These are phyloP conservation scores for Trichoderma atroviride DNA, from an alignment of 2,329 filamentous ascomycete genomes.

Conservation along the genomic window DNA sequence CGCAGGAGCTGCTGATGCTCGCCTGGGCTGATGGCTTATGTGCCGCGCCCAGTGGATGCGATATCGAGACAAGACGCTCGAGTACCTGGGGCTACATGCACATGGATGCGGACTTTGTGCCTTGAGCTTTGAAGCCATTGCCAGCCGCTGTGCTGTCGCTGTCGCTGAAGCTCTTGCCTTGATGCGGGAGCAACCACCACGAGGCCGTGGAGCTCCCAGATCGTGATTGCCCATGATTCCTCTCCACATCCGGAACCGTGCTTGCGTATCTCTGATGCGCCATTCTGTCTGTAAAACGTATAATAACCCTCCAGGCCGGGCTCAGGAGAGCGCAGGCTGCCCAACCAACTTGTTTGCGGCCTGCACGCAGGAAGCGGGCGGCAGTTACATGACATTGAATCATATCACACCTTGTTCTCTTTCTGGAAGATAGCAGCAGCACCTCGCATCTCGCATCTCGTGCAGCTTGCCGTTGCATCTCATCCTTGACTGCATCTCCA, in stretches of 20 bases:
- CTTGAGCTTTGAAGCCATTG: neutral
- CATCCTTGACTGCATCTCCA: neutral
- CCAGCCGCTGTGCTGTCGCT: neutral
- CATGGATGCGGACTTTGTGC: neutral
- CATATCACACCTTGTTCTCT: neutral
- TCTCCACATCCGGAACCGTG: neutral
- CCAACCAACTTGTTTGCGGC: conserved; percentile 8
- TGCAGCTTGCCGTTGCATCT: conserved; percentile 17
- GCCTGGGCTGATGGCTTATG: neutral
- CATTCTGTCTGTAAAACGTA: neutral
- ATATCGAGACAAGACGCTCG: neutral
- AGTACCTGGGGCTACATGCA: neutral
- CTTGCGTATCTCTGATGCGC: neutral
- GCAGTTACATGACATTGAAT: neutral
- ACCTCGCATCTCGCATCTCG: neutral
- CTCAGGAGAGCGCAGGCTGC: neutral
- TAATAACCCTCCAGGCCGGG: neutral
- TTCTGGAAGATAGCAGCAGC: neutral
- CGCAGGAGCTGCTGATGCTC: conserved; percentile 12
- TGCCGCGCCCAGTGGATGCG: neutral
- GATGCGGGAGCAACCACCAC: neutral
- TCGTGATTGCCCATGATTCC: neutral
- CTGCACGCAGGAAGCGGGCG: conserved; percentile 3
- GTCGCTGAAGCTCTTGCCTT: neutral
- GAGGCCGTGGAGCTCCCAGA: neutral